Base-by-base conservation (phyloP, 345 rosid species). In the Clausena lansium region DNA sequence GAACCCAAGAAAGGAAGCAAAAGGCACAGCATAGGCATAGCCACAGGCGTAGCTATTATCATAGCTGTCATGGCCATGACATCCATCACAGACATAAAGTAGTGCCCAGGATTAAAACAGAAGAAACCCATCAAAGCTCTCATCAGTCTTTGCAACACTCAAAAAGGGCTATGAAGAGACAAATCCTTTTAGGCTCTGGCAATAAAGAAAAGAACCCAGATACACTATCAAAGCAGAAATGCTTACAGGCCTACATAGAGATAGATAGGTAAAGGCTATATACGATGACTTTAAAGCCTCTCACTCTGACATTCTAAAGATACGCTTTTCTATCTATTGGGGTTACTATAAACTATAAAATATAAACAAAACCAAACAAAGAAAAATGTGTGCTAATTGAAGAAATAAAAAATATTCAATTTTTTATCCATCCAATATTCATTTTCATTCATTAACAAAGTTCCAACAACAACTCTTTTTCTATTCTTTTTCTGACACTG, bases 1-100 rank as follows among this genome's bases (percentile, higher is more conserved):
- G 82, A 81, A 76, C 77, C 88, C 85, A 77, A 84, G 83, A 83
- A 77, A 78, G 57, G 33, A 35, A 65, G 38, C 62, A 77, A 79
- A 76, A 57, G 66, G 75, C 71, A 65, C 58, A 78, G 76, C 71
- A 15, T 69, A 67, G 66, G 50, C 17, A 45, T 45, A 45, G 50
- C 0, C 17, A 45, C 10, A 45, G 50, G 0, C 57, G 2, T 52
- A 52, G 22, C 22, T 52, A 11, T 52, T 52, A 45, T 59, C 7
- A 81, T 79, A 83, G 90, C 90, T 90, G 89, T 80, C 84, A 88
- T 52, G 3, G 60, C 85, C 83, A 88, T 83, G 81, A 85, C 87
- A 79, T 75, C 82, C 75, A 50, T 76, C 80, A 63, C 27, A 64
- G 79, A 69, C 17, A 45, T 13, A 45, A 13, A 13, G 50, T 45